Conservation (phyloP, 495 filamentous ascomycete genomes). For the Lasiosphaeria miniovina region DNA sequence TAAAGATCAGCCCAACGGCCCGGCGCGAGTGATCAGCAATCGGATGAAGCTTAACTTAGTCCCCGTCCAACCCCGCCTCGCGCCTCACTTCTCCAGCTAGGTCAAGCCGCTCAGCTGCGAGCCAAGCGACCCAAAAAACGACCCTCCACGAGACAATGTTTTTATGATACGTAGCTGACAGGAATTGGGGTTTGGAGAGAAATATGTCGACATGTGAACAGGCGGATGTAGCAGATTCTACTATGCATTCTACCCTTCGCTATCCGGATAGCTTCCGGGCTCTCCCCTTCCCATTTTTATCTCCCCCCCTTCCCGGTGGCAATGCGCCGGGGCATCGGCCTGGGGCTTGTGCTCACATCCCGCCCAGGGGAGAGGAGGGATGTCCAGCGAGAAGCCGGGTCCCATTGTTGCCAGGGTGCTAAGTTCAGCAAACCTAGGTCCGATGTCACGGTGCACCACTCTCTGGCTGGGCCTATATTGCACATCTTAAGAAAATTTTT, state of each 20-base stretch:
- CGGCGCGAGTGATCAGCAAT: neutral
- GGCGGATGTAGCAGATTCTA: no score
- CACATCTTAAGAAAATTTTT: conserved; percentile 45
- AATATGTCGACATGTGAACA: no score
- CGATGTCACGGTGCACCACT: neutral
- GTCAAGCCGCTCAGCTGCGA: no score
- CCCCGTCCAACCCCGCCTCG: neutral
- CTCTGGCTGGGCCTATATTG: conserved; percentile 34
- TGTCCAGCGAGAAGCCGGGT: neutral
- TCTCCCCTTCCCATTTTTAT: neutral
- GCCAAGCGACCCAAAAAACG: no score
- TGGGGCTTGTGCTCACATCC: neutral
- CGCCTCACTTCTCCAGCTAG: neutral
- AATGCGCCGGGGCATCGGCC: neutral
- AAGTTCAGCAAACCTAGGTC: neutral
- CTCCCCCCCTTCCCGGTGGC: neutral
- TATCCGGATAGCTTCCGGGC: neutral
- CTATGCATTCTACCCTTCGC: neutral
- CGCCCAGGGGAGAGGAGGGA: neutral
- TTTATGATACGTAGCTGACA: no score
- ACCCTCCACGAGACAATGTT: no score
- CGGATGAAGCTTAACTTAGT: neutral
- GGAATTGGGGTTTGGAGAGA: no score
- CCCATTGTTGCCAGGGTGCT: neutral
- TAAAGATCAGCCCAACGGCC: neutral